phyloP scores from a whole-genome alignment of 345 rosid genomes.

The Sisymbrium altissimum region DNA sequence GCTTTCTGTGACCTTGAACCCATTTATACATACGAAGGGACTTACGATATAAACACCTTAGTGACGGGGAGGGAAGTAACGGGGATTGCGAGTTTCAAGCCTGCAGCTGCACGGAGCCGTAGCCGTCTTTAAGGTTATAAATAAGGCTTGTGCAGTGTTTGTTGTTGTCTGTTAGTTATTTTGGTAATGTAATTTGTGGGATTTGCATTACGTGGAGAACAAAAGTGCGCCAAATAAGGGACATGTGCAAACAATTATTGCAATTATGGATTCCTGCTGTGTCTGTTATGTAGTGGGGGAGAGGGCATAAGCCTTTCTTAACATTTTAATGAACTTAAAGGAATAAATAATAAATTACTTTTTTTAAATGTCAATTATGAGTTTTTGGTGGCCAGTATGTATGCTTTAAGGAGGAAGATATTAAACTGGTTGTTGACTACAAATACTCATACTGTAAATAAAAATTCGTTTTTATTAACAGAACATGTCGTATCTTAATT shows the following conservation, averaged over 20 bases:
- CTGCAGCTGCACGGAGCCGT: constrained; percentile 64
- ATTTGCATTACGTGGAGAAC: neutral
- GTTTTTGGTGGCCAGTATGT: neutral
- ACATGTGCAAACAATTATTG: neutral
- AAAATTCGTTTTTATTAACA: no score
- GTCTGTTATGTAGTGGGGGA: neutral
- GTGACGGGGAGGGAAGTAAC: constrained; percentile 91
- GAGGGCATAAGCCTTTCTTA: neutral
- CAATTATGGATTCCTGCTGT: neutral
- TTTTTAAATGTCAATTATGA: neutral
- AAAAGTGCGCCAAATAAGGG: constrained; percentile 1
- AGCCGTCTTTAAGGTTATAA: constrained; percentile 59
- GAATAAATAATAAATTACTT: neutral
- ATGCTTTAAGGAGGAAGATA: neutral
- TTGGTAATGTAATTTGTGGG: neutral
- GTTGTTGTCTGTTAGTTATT: constrained; percentile 11
- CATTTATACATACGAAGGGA: constrained; percentile 91
- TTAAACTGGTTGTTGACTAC: neutral
- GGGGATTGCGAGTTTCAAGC: constrained; percentile 83
- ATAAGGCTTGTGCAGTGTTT: constrained; percentile 1
- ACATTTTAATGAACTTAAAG: neutral
- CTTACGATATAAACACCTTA: constrained; percentile 86
- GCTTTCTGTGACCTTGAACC: constrained; percentile 99
- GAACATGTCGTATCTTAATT: no score
- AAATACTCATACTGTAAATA: no score